Evolutionary conservation across 768 basidiomycete species (phyloP), one percentile per base, ranked within the genome.

Genomic region (Amanita jacksonii): DNA sequence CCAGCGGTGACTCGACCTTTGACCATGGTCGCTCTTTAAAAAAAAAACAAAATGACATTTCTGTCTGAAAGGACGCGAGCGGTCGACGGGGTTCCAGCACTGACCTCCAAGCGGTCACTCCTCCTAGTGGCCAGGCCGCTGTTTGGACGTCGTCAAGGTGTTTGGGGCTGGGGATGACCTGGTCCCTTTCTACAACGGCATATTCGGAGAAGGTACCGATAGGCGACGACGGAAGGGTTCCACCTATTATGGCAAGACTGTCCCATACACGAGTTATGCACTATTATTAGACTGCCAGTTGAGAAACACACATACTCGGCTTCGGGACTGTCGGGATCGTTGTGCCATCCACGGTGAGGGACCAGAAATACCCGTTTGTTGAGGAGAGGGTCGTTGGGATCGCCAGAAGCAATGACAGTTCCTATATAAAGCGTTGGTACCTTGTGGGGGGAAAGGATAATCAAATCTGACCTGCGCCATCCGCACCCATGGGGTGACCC

Each of bases 41-140:
- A 28, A n/a, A n/a, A n/a, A n/a, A n/a, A n/a, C n/a, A n/a, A n/a
- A n/a, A n/a, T 20, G 9, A 13, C 4, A 24, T 43, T 27, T 33
- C 34, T 49, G 16, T 37, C 44, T 25, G 27, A 23, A 8, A 34
- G 10, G 24, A 25, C 10, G 18, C 18, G 10, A 1, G 8, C 19
- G 12, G 16, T 22, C 2, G 36, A 37, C n/a, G 24, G 40, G 25
- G 13, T 12, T 13, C 20, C 33, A 24, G 27, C 7, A 57, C 66
- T 33, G 8, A 88, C 88, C 88, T 77, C 81, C 85, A 92, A 2
- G 89, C 85, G 12, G 89, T 92, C 15, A 90, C 57, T 2, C 79
- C 85, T 0, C 69, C 86, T 2, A 86, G 53, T 0, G 89, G 87
- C 77, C 84, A 85, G 3, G 85, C 85, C 0, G 86, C 79, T 13